Evolutionary conservation across 306 rosid species (phyloP).

Genomic region (Psophocarpus tetragonolobus): DNA sequence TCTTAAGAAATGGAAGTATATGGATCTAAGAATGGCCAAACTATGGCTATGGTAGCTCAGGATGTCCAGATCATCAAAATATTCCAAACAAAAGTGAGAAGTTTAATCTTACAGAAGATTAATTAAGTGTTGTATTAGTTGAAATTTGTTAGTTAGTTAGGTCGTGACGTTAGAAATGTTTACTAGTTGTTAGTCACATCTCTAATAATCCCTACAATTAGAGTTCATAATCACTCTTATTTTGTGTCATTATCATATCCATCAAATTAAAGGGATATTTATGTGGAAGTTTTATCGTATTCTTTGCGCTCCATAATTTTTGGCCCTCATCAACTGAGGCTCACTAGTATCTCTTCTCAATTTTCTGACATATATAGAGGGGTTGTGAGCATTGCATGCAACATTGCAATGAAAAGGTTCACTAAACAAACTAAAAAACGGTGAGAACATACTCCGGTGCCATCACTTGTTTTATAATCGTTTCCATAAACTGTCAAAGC

Average conservation of each 20-base stretch:
- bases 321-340: neutral
- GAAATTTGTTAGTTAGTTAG: neutral
- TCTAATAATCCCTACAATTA: neutral
- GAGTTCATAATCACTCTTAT: neutral
- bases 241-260: neutral
- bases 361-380: neutral
- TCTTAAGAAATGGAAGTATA: neutral
- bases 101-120: neutral
- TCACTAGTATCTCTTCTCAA: neutral
- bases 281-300: neutral
- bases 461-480: conserved; percentile 86
- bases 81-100: neutral
- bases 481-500: conserved; percentile 83
- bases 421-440: neutral
- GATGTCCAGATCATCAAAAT: neutral
- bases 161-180: neutral
- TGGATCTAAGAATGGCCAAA: conserved; percentile 3
- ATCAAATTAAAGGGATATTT: neutral
- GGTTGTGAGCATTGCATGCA: neutral
- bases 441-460: conserved; percentile 82
- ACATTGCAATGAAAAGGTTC: neutral
- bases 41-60: neutral
- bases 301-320: neutral
- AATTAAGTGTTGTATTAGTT: neutral
- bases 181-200: neutral